phyloP scores from a whole-genome alignment of 345 rosid genomes.

The Tarenaya hassleriana region DNA sequence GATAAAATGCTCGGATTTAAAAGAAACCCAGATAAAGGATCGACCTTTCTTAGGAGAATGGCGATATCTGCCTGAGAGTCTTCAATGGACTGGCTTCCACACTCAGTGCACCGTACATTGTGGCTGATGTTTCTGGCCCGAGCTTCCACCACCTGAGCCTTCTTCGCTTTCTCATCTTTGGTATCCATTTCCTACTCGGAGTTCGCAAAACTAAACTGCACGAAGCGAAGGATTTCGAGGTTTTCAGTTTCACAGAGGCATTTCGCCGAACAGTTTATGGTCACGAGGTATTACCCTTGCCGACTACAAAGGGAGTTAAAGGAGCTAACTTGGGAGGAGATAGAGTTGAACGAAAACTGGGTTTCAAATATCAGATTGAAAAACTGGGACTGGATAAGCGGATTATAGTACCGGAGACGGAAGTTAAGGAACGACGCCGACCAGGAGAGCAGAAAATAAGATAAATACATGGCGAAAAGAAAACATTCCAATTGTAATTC shows the following conservation, averaged over 20 bases:
- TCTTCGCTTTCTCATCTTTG: constrained; percentile 54
- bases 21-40: constrained; percentile 13
- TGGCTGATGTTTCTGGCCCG: constrained; percentile 90
- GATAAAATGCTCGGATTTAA: neutral
- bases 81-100: constrained; percentile 97
- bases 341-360: too few relatives aligned
- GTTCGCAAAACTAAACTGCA: constrained; percentile 4
- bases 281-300: neutral
- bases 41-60: constrained; percentile 81
- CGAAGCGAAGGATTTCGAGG: neutral
- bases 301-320: too few relatives aligned
- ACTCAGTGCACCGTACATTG: constrained; percentile 91
- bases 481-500: too few relatives aligned
- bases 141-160: constrained; percentile 60
- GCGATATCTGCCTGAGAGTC: constrained; percentile 98
- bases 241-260: constrained; percentile 24
- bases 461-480: too few relatives aligned
- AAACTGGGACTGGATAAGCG: too few relatives aligned
- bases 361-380: too few relatives aligned
- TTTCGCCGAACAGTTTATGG: constrained; percentile 37
- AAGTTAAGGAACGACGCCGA: too few relatives aligned
- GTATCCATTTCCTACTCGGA: constrained; percentile 40
- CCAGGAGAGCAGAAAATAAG: too few relatives aligned
- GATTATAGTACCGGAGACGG: too few relatives aligned
- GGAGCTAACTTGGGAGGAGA: too few relatives aligned